Evolutionary conservation across 2,329 filamentous ascomycete genomes (phyloP), one percentile per base, ranked within the genome.

Genomic region (Pseudopyricularia cyperi): DNA sequence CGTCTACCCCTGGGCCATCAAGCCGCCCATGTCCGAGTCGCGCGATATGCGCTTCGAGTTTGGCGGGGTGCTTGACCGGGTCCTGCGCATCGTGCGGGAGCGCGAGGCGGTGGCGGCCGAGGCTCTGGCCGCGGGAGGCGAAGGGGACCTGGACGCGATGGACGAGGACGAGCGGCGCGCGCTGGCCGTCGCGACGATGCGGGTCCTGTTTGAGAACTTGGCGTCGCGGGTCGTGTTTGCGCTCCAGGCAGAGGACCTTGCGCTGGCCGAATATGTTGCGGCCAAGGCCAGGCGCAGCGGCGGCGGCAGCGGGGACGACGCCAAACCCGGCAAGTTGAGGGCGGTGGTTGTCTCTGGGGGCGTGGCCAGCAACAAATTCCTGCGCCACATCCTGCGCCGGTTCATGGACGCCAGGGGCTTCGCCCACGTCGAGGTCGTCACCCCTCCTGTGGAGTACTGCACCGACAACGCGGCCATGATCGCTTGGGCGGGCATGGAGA

Each of bases 381-480:
- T 98, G 42, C 78, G 83, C 64, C 76, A 82, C 59, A 75, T 97
- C 44, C 62, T 81, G 52, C 67, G 72, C 33, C 55, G 63, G 7
- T 70, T 72, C 46, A 64, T 96, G 42, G 76, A 83, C 56, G 76
- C 72, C n/a, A 77, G 85, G 44, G 87, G 87, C 0, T 83, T 80
- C 61, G 62, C 63, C 0, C 59, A 79, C 56, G 65, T 94, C 28
- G 60, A 73, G 11, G 65, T 96, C 7, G 68, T 83, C 30, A 86
- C 85, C 52, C 91, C 93, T n/a, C 89, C 89, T 3, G 67, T 79
- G 9, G 72, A 74, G 42, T 73, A 91, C 51, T 97, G 93, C 63
- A 96, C 89, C 0, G 93, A 98, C 62, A 97, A 98, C 66, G 93
- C 93, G 12, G 88, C 89, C 48, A 98, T 98, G 93, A 90, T 97